These are phyloP conservation scores for Phytopythium helicoides DNA, from an alignment of 352 stramenopile genomes.

Conservation along the genomic window DNA sequence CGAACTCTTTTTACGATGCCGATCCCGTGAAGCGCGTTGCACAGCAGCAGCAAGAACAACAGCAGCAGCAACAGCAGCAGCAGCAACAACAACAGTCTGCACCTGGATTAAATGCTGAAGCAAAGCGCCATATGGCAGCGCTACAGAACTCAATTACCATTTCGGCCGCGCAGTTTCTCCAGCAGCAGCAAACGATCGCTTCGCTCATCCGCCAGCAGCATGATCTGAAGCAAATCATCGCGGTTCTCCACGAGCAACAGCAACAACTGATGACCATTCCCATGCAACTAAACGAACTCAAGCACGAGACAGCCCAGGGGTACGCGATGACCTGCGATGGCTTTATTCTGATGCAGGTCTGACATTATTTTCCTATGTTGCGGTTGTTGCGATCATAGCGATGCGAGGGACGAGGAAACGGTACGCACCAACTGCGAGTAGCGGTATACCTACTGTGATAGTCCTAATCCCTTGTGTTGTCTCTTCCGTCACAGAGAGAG, in stretches of 20 bases:
- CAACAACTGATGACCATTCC: slow-evolving; percentile 73
- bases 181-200: slow-evolving; percentile 82
- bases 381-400: slow-evolving; percentile 16
- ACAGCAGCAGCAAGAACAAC: slow-evolving; percentile 2
- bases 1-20: not conserved
- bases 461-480: slow-evolving; percentile 6
- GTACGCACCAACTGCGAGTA: slow-evolving; percentile 19
- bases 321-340: slow-evolving; percentile 14
- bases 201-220: slow-evolving; percentile 79
- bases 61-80: not conserved
- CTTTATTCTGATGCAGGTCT: not conserved
- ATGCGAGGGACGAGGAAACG: slow-evolving; percentile 52
- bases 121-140: not conserved
- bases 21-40: not conserved
- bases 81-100: not conserved
- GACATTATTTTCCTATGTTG: slow-evolving; percentile 6
- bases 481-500: slow-evolving; percentile 33
- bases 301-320: slow-evolving; percentile 47
- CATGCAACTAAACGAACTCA: slow-evolving; percentile 61
- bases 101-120: not conserved
- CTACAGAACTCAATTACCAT: slow-evolving; percentile 66
- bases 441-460: too few relatives aligned
- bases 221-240: slow-evolving; percentile 82
- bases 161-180: slow-evolving; percentile 65
- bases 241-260: slow-evolving; percentile 72